Conservation (phyloP, 1,284 basidiomycete genomes). For the Laetiporus sulphureus region DNA sequence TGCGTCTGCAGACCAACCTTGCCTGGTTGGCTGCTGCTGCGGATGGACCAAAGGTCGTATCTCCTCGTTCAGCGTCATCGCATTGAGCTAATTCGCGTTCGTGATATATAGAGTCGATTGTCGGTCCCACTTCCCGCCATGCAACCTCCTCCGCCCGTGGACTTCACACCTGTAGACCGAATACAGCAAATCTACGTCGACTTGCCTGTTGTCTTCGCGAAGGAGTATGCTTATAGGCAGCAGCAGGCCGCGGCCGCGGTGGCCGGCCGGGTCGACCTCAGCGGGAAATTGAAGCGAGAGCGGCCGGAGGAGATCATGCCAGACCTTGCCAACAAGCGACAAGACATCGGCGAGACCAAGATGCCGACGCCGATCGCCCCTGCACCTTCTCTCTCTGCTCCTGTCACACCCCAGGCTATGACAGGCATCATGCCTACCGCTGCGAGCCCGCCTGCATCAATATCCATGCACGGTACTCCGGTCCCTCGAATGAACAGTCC, state of each 20-base stretch:
- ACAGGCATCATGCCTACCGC: constrained; percentile 5
- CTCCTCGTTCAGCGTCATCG: no score
- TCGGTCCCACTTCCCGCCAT: constrained; percentile 44
- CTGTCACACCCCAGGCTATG: constrained; percentile 13
- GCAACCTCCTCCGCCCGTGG: constrained; percentile 47
- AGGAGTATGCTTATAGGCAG: constrained; percentile 46
- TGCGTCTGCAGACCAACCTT: constrained; percentile 57
- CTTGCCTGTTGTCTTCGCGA: constrained; percentile 52
- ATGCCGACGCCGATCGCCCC: constrained; percentile 18
- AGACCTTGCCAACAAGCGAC: constrained; percentile 47
- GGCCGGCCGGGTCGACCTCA: constrained; percentile 12
- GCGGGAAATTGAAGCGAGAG: constrained; percentile 48
- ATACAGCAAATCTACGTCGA: constrained; percentile 59
- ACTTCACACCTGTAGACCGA: constrained; percentile 45
- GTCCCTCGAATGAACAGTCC: constrained; percentile 16
- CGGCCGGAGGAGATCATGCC: constrained; percentile 41
- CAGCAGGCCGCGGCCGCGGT: not conserved
- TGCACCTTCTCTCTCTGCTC: constrained; percentile 16
- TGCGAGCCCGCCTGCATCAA: constrained; percentile 3
- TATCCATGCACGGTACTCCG: constrained; percentile 4
- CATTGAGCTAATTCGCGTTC: no score
- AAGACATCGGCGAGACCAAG: constrained; percentile 62
- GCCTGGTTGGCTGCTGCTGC: constrained; percentile 59
- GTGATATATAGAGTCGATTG: no score
- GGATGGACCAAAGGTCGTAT: constrained; percentile 48